Evolutionary conservation across 805 yeast genomes (phyloP), one percentile per base, ranked within the genome.

Genomic region (Candida broadrunensis): DNA sequence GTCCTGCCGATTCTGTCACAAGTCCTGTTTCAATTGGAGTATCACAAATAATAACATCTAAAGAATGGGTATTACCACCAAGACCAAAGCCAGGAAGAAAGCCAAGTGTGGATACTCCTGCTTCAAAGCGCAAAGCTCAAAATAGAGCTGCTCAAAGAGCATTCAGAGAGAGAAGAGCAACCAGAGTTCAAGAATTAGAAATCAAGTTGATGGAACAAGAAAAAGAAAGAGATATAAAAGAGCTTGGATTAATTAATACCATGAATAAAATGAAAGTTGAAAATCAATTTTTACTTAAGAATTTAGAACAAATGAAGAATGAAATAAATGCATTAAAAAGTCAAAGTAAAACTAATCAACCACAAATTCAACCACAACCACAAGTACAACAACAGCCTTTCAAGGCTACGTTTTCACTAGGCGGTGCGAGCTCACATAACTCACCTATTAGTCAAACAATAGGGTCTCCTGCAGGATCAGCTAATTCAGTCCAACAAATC

Each of bases 91-190:
- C 83, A 0, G 83, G 83, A 4, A 55, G 71, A 42, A 80, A 80
- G 59, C 85, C 85, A 13, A 69, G 81, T 47, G 74, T 76, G 4
- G 96, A 88, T 49, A 78, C 90, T 0, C 95, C 96, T 0, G 89
- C 90, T 1, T 80, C 84, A 17, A 86, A 87, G 60, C 68, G 96
- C 39, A 88, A 88, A 61, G 95, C 95, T 3, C 97, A 86, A 61
- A 89, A 89, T 58, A 69, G 97, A 43, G 95, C 93, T n/a, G 96
- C 97, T 17, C 95, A 90, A 68, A 58, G 96, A 43, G 95, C 97
- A 2, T 87, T 88, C 65, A 68, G 97, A 48, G 95, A 88, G 59
- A 73, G 96, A 48, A 69, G 95, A 52, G 95, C 96, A 15, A 85
- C 85, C 24, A 67, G 89, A 38, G 87, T 88, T 6, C 80, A 80